A percentile compares a stretch with the other conserved stretches of the same genome.
phyloP scores from a whole-genome alignment of 1,139 yeast species.

The Zygosaccharomyces pseudobailii region DNA sequence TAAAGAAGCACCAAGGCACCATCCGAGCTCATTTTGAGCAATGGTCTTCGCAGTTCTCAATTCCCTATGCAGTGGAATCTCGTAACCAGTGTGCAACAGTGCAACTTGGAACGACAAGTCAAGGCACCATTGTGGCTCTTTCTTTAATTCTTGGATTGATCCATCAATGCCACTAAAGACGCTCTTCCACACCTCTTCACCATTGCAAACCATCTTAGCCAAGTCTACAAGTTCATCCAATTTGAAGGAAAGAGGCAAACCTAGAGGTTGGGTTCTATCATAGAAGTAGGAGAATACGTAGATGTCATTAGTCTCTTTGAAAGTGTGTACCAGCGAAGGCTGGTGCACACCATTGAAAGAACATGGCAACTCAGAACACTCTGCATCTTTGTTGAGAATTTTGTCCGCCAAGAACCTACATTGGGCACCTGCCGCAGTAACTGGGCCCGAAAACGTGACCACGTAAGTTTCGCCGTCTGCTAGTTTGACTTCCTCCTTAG shows the following conservation, averaged over 20 bases:
- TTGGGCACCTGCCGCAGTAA: slow-evolving; percentile 56
- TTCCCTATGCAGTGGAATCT: slow-evolving; percentile 84
- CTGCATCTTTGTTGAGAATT: slow-evolving; percentile 74
- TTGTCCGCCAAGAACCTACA: slow-evolving; percentile 82
- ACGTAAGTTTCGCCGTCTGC: slow-evolving; percentile 47
- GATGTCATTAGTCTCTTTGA: slow-evolving; percentile 66
- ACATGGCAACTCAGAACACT: slow-evolving; percentile 74
- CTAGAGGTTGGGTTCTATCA: slow-evolving; percentile 89
- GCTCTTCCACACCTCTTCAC: slow-evolving; percentile 67
- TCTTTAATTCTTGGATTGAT: slow-evolving; percentile 57
- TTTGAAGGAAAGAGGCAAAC: slow-evolving; percentile 88
- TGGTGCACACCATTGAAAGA: slow-evolving; percentile 96
- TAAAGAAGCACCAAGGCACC: slow-evolving; percentile 98
- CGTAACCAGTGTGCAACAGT: slow-evolving; percentile 89
- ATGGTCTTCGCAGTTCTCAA: slow-evolving; percentile 87
- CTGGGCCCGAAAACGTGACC: slow-evolving; percentile 74
- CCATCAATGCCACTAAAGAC: slow-evolving; percentile 56
- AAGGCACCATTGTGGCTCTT: slow-evolving; percentile 90
- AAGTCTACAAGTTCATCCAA: slow-evolving; percentile 77
- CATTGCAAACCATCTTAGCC: slow-evolving; percentile 80
- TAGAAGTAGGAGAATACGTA: slow-evolving; percentile 90
- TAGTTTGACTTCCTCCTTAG: slow-evolving; percentile 54
- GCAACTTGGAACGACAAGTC: slow-evolving; percentile 89
- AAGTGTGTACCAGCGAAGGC: slow-evolving; percentile 78
- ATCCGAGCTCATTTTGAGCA: slow-evolving; percentile 84